These are phyloP conservation scores for Chlorophyllum brunneum DNA, from an alignment of 768 basidiomycete species.

Conservation along the genomic window DNA sequence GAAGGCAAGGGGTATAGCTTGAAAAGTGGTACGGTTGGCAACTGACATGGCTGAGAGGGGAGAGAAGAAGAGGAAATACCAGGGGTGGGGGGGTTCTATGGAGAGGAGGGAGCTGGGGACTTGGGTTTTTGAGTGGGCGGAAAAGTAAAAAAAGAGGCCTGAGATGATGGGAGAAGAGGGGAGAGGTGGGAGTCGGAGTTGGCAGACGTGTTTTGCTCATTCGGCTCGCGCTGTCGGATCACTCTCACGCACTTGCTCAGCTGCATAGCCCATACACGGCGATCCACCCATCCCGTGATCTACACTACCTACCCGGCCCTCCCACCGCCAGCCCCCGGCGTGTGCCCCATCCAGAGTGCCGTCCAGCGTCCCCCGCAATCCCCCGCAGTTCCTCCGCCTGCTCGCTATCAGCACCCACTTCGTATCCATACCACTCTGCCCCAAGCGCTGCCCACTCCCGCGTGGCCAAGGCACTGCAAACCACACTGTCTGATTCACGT, in stretches of 20 bases:
- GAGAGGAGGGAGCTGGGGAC: constrained; percentile 11
- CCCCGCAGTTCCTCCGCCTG: constrained; percentile 37
- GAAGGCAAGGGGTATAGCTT: constrained; percentile 33
- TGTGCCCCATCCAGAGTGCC: constrained; percentile 47
- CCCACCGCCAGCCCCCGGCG: constrained; percentile 33
- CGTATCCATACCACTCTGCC: constrained; percentile 49
- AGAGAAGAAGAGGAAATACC: constrained; percentile 23
- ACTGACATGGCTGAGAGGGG: constrained; percentile 25
- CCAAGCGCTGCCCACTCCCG: constrained; percentile 48
- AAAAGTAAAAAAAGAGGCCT: constrained; percentile 17
- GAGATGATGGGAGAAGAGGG: constrained; percentile 18
- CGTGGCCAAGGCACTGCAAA: constrained; percentile 39
- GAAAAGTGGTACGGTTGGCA: constrained; percentile 34
- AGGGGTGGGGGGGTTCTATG: constrained; percentile 21
- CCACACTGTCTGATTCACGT: constrained; percentile 2
- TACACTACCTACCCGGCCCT: no score
- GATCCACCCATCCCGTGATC: background rate
- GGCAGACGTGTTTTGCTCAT: constrained; percentile 10
- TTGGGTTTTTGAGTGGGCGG: constrained; percentile 14
- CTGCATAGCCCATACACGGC: background rate
- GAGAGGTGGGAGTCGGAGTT: constrained; percentile 16
- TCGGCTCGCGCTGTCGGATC: constrained; percentile 13
- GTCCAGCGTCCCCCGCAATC: constrained; percentile 31
- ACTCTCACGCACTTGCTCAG: constrained; percentile 8
- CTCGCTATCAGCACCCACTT: constrained; percentile 53